Evolutionary conservation across 2,329 filamentous ascomycete genomes (phyloP).

Genomic region (Chaetomium olivaceum): DNA sequence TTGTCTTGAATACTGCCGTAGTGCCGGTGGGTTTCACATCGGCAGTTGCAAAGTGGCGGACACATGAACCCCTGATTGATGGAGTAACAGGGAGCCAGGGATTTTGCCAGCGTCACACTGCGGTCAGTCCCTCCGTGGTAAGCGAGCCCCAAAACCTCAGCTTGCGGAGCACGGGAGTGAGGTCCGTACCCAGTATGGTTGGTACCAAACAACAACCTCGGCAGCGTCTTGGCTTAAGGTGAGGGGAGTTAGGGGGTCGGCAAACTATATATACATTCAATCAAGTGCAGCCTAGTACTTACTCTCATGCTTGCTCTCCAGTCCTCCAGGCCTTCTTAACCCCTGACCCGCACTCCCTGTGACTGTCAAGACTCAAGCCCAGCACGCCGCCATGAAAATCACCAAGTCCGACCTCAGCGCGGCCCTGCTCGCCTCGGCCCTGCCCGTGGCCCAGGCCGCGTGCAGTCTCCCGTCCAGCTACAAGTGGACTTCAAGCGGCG

Average conservation of each 20-base stretch:
- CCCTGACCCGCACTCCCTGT: background rate
- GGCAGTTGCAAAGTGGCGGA: background rate
- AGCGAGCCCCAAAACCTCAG: background rate
- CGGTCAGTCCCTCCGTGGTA: background rate
- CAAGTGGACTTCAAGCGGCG: constrained; percentile 54
- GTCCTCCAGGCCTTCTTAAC: background rate
- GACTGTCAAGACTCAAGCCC: background rate
- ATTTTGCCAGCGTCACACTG: background rate
- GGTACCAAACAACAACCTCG: background rate
- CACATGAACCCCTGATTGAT: background rate
- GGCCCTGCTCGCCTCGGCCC: constrained; percentile 13
- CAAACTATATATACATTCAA: background rate
- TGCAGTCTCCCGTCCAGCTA: constrained; percentile 58
- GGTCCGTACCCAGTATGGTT: background rate
- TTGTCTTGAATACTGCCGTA: background rate
- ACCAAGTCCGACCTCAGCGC: background rate
- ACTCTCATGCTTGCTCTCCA: background rate
- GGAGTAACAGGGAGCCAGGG: background rate
- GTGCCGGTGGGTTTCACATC: background rate
- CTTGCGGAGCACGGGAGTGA: background rate
- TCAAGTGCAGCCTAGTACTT: background rate
- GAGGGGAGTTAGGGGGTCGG: background rate
- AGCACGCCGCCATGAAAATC: constrained; percentile 6
- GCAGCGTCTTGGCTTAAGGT: background rate
- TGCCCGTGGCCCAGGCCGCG: constrained; percentile 14